Base-by-base conservation (phyloP, 2,329 filamentous ascomycete species). In the Fusarium transvaalense region DNA sequence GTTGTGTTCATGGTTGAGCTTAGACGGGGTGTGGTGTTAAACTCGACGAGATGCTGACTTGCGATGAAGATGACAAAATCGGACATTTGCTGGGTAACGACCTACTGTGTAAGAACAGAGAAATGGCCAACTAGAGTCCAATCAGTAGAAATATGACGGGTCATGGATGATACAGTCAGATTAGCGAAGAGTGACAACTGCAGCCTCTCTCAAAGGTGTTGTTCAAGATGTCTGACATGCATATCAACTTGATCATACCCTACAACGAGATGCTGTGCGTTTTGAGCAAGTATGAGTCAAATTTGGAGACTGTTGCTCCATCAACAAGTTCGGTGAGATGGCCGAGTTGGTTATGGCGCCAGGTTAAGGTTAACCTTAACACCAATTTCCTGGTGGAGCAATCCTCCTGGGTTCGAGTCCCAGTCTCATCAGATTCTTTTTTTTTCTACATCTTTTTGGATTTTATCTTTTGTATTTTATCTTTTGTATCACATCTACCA, bases 331-430 rank as follows among this genome's bases (percentile, higher is more conserved):
- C 35, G 71, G 71, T 73, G 69, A 73, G 71, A 73, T 73, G 71
- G 71, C 71, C 71, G 71, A 73, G 71, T 73, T 73, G 71, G 71
- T 73, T 73, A 72, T 73, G 71, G 71, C 71, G 71, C 56, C 71
- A 73, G 71, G 71, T 73, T 73, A 73, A 73, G 71, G 71, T 72
- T 38, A 65, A 73, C 71, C 71, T 73, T 73, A 70, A 73, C 71
- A 71, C 61, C 61, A 62, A 68, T 45, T 73, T 73, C 71, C 71
- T 73, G 71, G 51, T 73, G 71, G 69, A 74, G 69, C 71, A 74
- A 73, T 74, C 69, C 71, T 73, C 71, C 69, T 74, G 71, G 71
- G 71, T 73, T 73, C 71, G 67, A 73, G 65, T 73, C 71, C 71
- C 71, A 73, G 71, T 73, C 71, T 74, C 67, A 74, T 74, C 69